These are phyloP conservation scores for Dactylellina leptospora DNA, from an alignment of 2,329 filamentous ascomycete species.

Conservation along the genomic window DNA sequence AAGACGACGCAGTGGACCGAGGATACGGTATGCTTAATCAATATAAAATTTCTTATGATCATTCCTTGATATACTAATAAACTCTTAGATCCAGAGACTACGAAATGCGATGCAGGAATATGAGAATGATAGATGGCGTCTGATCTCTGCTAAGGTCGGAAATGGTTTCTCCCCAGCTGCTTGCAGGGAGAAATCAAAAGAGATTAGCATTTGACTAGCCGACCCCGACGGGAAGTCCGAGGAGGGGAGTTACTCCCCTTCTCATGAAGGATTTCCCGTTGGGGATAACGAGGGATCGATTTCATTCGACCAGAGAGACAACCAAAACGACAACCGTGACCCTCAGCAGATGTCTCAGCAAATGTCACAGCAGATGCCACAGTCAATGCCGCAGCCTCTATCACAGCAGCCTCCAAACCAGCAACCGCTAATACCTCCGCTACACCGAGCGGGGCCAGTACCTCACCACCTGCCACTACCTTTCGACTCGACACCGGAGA, in stretches of 20 bases:
- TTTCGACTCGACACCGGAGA: slow-evolving; percentile 41
- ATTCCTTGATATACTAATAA: slow-evolving; percentile 57
- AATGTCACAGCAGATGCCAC: slow-evolving; percentile 33
- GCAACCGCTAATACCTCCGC: slow-evolving; percentile 46
- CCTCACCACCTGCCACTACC: slow-evolving; percentile 46
- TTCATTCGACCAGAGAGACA: slow-evolving; percentile 52
- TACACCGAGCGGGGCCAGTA: slow-evolving; percentile 39
- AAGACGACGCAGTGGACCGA: slow-evolving; percentile 94
- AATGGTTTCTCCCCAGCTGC: slow-evolving; percentile 86
- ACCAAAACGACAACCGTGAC: slow-evolving; percentile 51
- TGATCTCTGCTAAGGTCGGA: slow-evolving; percentile 88
- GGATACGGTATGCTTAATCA: slow-evolving; percentile 75
- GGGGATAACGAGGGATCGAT: slow-evolving; percentile 52
- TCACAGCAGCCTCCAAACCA: slow-evolving; percentile 27
- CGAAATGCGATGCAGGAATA: slow-evolving; percentile 81
- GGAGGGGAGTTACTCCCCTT: slow-evolving; percentile 54
- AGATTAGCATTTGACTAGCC: slow-evolving; percentile 63
- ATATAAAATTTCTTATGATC: background rate
- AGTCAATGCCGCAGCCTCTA: slow-evolving; percentile 15
- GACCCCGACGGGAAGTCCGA: slow-evolving; percentile 54
- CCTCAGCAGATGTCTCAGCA: slow-evolving; percentile 39
- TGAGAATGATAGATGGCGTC: slow-evolving; percentile 91
- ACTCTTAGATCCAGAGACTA: slow-evolving; percentile 75
- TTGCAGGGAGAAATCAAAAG: slow-evolving; percentile 80
- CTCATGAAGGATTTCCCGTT: slow-evolving; percentile 54